Base-by-base conservation (phyloP, 129 eudicot species). In the Helianthus tuberosus region DNA sequence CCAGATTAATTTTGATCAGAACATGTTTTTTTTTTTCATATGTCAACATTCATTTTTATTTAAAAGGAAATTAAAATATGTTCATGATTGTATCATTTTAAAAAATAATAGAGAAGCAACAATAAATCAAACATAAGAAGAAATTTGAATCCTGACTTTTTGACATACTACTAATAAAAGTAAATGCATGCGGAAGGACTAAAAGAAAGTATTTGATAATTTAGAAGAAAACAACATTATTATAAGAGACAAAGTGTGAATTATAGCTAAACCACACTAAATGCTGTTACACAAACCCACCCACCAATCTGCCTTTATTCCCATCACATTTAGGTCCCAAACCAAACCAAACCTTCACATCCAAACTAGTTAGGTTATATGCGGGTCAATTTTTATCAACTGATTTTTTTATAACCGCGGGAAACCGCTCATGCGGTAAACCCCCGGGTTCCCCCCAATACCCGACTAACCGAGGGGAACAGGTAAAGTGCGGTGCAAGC, bases 221-320 rank as follows among this genome's bases (percentile, higher is more conserved):
- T 59, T 73, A 47, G 44, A 73, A 14, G 23, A 74, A 13, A 75
- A 75, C 17, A 66, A 1, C 66, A 64, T 65, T 54, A 55, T 66
- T 66, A 66, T 41, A 66, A 43, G 67, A 53, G 58, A 8, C 17
- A 54, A 27, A 41, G 74, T 66, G 73, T 54, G 58, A 75, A 66
- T 66, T 75, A 75, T 75, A 75, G 74, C 80, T 53, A 55, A 44
- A 54, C 68, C 60, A 66, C 74, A 71, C 72, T 78, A 78, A 78
- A 63, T 71, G 82, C n/a, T 52, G 74, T 67, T 76, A 74, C 74
- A 76, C 60, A 62, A 78, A 71, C 65, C 72, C 73, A 78, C 72
- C 82, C 77, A 78, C 77, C 72, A 78, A 78, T 78, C 72, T 78
- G 57, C 77, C 77, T 70, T 69, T 68, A 58, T 75, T 68, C 43